A percentile compares a stretch with the other conserved stretches of the same genome.
Conservation (phyloP, 192 early-diverging fungal genomes). For the Backusella parvicylindrica region DNA sequence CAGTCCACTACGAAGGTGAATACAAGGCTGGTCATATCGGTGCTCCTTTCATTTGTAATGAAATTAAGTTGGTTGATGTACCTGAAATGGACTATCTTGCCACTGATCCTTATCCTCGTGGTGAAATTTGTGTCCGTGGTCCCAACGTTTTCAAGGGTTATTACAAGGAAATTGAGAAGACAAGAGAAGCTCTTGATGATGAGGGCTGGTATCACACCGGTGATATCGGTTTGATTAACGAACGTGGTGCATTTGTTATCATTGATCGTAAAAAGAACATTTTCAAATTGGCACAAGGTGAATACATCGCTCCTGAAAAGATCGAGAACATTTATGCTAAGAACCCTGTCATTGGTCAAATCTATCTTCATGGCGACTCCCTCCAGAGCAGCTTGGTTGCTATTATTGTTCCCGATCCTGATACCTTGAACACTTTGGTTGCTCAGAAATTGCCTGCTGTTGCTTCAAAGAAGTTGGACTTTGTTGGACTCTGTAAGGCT, state of each 20-base stretch:
- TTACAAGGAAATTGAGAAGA: slow-evolving; percentile 73
- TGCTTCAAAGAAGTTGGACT: slow-evolving; percentile 35
- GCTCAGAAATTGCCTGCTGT: slow-evolving; percentile 41
- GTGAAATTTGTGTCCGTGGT: slow-evolving; percentile 87
- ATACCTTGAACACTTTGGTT: slow-evolving; percentile 40
- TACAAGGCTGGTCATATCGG: slow-evolving; percentile 77
- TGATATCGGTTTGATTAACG: slow-evolving; percentile 76
- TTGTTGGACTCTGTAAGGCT: slow-evolving; percentile 56
- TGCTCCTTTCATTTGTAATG: slow-evolving; percentile 56
- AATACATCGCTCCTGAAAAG: slow-evolving; percentile 83
- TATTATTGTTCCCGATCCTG: slow-evolving; percentile 71
- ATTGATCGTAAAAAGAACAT: slow-evolving; percentile 86
- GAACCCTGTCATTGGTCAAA: slow-evolving; percentile 63
- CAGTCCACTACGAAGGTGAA: slow-evolving; percentile 55
- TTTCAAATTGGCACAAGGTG: slow-evolving; percentile 57
- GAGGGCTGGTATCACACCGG: slow-evolving; percentile 89
- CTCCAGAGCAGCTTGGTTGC: slow-evolving; percentile 69
- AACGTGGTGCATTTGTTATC: slow-evolving; percentile 65
- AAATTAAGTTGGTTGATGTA: slow-evolving; percentile 88
- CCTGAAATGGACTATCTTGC: slow-evolving; percentile 85
- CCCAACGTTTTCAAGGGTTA: slow-evolving; percentile 73
- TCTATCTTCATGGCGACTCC: slow-evolving; percentile 79
- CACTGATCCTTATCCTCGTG: slow-evolving; percentile 80
- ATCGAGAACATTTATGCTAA: slow-evolving; percentile 68
- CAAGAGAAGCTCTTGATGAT: slow-evolving; percentile 66